Evolutionary conservation across 208 protist species (phyloP), one percentile per base, ranked within the genome.

Genomic region (Acanthamoeba healyi): DNA sequence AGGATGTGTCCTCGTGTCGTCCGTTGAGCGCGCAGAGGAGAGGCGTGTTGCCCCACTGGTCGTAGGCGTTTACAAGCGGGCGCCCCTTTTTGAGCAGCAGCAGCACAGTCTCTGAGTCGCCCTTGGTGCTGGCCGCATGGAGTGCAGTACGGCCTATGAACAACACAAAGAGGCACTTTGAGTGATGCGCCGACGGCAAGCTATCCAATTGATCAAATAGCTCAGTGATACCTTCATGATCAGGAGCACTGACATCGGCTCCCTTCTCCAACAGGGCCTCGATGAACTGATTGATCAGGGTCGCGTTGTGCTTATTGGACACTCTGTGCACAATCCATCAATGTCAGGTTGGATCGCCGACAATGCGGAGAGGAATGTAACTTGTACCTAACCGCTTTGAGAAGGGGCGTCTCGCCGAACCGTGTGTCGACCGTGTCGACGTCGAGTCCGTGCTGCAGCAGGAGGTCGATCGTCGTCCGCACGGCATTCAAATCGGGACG

Each of bases 41-140:
- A 24, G 70, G 70, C 29, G 70, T 79, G 70, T 79, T 79, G 70
- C 70, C 70, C 70, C 70, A 79, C 70, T 79, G 70, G 38, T 79
- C 70, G 70, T 42, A 79, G 70, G 70, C 70, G 70, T 79, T 79
- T 5, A 79, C 70, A 5, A 79, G 70, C 38, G 70, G 70, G 9
- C 70, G 70, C 12, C 70, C 70, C 38, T 79, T 79, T 32, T 79
- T 79, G 17, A 79, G 29, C 7, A 79, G 10, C 70, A 42, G 24
- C 34, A 79, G 70, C 24, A 79, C 70, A 5, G 70, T n/a, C 70
- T 79, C 70, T 12, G 70, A 79, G 24, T 79, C 70, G 70, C 70
- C 70, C 38, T 79, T 79, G 12, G 24, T 46, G 38, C 70, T 79
- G 14, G 79, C 79, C 44, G 14, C 19, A 58, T 87, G 79, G 15